Evolutionary conservation across 1,284 basidiomycete species (phyloP), one percentile per base, ranked within the genome.

Genomic region (Volvariella volvacea): DNA sequence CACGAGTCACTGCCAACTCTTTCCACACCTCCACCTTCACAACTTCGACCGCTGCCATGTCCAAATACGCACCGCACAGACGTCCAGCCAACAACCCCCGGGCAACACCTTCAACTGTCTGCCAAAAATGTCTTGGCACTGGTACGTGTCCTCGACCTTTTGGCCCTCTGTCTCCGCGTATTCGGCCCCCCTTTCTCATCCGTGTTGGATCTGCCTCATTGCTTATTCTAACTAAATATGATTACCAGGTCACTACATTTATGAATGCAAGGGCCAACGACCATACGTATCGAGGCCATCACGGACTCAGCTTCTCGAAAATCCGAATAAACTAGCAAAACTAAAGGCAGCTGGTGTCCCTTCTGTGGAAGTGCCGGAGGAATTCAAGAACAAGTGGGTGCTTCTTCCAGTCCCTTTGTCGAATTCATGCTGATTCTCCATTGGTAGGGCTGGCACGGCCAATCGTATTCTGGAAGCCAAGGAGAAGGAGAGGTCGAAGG

Each of bases 281-380:
- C 84, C 87, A 20, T 90, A 89, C 57, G 69, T 89, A 36, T 78
- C 82, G 14, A 74, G 87, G 7, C 87, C 87, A 1, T 88, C 86
- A 34, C 74, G 87, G 39, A 88, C 86, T 2, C 73, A 86, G 54
- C 74, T 80, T 57, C 72, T 90, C 17, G 83, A 88, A 56, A 87
- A 88, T 43, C 85, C 86, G 2, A 67, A 62, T 15, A 42, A 76
- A 2, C 62, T 83, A 4, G 73, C 79, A 8, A 86, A 86, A 57
- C 60, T 83, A 34, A 83, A 78, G 59, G 65, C 70, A 0, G 76
- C 77, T 1, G 79, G 79, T 10, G 79, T 80, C 48, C 83, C 86
- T 3, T 78, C 78, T 4, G 76, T 83, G 0, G 84, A 87, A 52
- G 77, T 88, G 9, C 86, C 87, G 4, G 86, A 88, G 48, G 87